A percentile compares a stretch with the other conserved stretches of the same genome.
These are phyloP conservation scores for Jaapia argillacea DNA, from an alignment of 768 basidiomycete genomes.

Conservation along the genomic window DNA sequence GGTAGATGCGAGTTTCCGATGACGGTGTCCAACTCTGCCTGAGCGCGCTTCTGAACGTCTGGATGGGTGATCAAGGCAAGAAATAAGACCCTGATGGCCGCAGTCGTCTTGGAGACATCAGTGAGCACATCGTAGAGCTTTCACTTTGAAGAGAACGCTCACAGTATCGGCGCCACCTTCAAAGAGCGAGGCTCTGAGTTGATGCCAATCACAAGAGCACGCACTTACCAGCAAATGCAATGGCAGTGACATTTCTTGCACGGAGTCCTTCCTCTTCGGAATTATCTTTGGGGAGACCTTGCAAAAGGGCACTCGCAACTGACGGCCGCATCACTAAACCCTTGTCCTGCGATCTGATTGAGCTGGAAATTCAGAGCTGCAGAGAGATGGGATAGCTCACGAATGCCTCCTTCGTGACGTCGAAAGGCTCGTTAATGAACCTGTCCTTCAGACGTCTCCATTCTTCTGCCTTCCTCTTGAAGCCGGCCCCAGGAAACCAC, in stretches of 20 bases:
- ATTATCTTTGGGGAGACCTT: not conserved
- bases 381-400: not conserved
- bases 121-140: not conserved
- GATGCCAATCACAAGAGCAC: not conserved
- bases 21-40: not conserved
- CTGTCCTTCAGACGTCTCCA: conserved; percentile 6
- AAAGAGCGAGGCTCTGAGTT: not conserved
- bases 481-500: conserved; percentile 20
- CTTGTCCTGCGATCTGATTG: not conserved
- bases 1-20: not conserved
- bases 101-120: not conserved
- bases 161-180: not conserved
- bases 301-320: not conserved
- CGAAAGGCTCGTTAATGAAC: conserved; percentile 1
- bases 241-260: not conserved
- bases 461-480: conserved; percentile 10
- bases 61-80: not conserved
- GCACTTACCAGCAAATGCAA: not conserved
- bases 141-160: not conserved
- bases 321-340: not conserved
- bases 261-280: not conserved
- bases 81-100: not conserved
- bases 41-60: not conserved
- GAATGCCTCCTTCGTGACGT: not conserved
- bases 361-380: not conserved